These are phyloP conservation scores for Microcera coccophila DNA, from an alignment of 2,329 filamentous ascomycete genomes.

Conservation along the genomic window DNA sequence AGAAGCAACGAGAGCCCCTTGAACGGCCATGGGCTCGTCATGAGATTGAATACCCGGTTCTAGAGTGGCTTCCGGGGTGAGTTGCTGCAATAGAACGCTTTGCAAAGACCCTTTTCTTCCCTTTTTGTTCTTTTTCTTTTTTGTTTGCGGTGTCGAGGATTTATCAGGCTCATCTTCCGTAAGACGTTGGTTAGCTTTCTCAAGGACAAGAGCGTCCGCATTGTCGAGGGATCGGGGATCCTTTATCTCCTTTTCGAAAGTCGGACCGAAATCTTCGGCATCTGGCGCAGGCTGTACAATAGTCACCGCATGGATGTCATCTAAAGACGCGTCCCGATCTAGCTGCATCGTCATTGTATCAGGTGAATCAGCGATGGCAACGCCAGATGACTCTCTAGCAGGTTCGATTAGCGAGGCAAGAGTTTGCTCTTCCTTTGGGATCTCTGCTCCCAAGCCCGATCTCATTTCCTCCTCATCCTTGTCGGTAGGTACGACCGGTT, in stretches of 20 bases:
- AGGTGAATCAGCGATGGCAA: not conserved
- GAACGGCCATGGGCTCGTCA: conserved; percentile 1
- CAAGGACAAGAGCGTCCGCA: too few relatives aligned
- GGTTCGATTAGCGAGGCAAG: too few relatives aligned
- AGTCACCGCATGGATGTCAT: not conserved
- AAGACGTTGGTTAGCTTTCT: too few relatives aligned
- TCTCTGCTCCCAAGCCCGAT: too few relatives aligned
- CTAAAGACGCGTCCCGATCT: not conserved
- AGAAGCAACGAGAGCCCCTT: conserved; percentile 2
- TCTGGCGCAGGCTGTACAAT: not conserved
- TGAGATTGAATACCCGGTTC: conserved; percentile 3
- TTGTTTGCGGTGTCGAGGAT: conserved; percentile 15
- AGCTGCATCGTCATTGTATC: too few relatives aligned
- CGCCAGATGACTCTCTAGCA: too few relatives aligned
- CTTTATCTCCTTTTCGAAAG: too few relatives aligned
- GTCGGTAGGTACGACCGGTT: too few relatives aligned
- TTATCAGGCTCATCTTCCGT: conserved; percentile 1
- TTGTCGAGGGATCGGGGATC: too few relatives aligned
- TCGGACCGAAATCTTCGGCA: not conserved
- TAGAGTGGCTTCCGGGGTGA: conserved; percentile 5
- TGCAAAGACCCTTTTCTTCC: conserved; percentile 7
- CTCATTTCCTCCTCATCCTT: too few relatives aligned
- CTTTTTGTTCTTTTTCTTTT: conserved; percentile 31
- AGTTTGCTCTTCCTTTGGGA: too few relatives aligned
- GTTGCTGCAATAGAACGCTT: conserved; percentile 1